Percentiles rank a stretch among this genome's conserved stretches.
Conservation (phyloP, 2,329 filamentous ascomycete genomes). For the Ascochyta pisi region DNA sequence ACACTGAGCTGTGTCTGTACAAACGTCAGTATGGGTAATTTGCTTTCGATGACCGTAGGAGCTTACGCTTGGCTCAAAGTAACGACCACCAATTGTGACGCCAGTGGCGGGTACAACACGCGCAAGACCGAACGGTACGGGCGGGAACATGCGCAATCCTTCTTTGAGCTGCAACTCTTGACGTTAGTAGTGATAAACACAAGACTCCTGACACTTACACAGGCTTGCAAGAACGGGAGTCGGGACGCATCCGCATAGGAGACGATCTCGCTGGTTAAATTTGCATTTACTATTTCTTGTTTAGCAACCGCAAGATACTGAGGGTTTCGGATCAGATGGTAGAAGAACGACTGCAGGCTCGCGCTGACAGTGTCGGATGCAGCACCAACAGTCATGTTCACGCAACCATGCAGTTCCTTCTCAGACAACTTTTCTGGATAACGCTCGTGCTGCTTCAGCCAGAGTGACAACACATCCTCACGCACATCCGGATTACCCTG, state of each 20-base stretch:
- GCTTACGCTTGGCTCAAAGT: not conserved
- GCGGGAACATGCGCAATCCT: constrained; percentile 45
- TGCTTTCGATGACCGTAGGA: not conserved
- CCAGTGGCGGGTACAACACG: constrained; percentile 42
- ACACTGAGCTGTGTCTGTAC: constrained; percentile 7
- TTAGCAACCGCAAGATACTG: not conserved
- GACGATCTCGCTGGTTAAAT: not conserved
- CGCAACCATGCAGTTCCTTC: constrained; percentile 44
- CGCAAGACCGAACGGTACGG: constrained; percentile 37
- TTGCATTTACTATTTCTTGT: constrained; percentile 20
- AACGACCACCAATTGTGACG: constrained; percentile 31
- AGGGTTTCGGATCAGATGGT: constrained; percentile 42
- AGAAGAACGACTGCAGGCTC: constrained; percentile 47
- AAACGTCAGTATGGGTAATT: not conserved
- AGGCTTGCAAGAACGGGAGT: constrained; percentile 16
- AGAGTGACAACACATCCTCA: constrained; percentile 49
- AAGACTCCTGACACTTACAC: not conserved
- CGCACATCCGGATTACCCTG: constrained; percentile 43
- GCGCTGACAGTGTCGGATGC: constrained; percentile 50
- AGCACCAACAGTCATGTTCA: constrained; percentile 48
- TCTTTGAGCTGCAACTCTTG: constrained; percentile 38
- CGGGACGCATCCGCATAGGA: not conserved
- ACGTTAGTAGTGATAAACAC: not conserved
- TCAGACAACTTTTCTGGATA: constrained; percentile 46
- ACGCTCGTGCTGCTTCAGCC: constrained; percentile 42